Percentiles rank a stretch among this genome's conserved stretches.
These are phyloP conservation scores for Camelina neglecta DNA, from an alignment of 345 rosid genomes.

Conservation along the genomic window DNA sequence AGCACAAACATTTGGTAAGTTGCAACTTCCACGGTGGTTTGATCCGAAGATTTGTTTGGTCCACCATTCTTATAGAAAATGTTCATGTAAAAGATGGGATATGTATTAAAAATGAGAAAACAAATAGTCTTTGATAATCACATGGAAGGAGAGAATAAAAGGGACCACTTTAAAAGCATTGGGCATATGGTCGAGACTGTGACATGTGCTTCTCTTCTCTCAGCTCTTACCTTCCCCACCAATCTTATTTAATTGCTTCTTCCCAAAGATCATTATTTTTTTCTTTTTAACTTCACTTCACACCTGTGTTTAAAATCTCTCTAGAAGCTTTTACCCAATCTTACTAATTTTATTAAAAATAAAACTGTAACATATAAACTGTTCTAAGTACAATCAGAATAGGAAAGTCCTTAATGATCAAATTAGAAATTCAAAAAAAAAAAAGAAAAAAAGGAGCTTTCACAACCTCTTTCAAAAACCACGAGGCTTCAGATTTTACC, in stretches of 20 bases:
- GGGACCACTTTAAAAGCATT: conserved; percentile 37
- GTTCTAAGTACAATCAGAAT: conserved; percentile 23
- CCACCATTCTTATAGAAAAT: background rate
- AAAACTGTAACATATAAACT: conserved; percentile 8
- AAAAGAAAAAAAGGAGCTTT: conserved; percentile 26
- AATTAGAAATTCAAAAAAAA: conserved; percentile 7
- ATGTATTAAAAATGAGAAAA: background rate
- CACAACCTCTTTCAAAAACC: conserved; percentile 45
- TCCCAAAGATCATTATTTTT: background rate
- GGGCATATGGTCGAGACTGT: conserved; percentile 33
- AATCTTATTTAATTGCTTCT: conserved; percentile 37
- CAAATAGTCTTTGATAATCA: conserved; percentile 33
- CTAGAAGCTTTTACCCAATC: conserved; percentile 12
- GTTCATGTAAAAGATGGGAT: background rate
- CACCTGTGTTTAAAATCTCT: conserved; percentile 8
- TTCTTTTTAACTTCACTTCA: background rate
- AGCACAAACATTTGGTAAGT: background rate
- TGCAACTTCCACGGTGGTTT: background rate
- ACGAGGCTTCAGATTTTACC: conserved; percentile 37
- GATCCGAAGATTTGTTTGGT: background rate
- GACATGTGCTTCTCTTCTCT: conserved; percentile 41
- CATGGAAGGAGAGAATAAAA: conserved; percentile 39
- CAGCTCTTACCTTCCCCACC: conserved; percentile 40
- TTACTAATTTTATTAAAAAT: background rate
- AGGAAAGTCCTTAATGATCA: background rate